Evolutionary conservation across 257 asterid species (phyloP).

Genomic region (Mentha longifolia): DNA sequence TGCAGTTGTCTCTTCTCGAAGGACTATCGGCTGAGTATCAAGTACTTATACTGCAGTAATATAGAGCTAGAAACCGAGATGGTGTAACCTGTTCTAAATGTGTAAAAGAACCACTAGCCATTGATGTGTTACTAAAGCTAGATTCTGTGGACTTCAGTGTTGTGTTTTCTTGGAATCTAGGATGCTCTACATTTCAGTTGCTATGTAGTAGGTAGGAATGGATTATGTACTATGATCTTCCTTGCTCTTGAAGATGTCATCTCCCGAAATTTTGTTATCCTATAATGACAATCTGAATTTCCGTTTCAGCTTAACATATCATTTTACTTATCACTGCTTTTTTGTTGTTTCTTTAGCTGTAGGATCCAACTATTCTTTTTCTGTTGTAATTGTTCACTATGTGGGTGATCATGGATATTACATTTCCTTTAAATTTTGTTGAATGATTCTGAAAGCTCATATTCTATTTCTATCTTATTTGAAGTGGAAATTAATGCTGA

Average conservation of each 20-base stretch:
- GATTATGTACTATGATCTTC: not conserved
- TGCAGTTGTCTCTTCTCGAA: too few relatives aligned
- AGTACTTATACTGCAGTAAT: too few relatives aligned
- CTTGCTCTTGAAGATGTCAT: not conserved
- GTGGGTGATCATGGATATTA: not conserved
- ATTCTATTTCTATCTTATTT: not conserved
- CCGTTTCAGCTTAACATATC: not conserved
- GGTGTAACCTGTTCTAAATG: not conserved
- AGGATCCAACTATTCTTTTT: not conserved
- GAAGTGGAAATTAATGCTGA: not conserved
- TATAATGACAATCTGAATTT: not conserved
- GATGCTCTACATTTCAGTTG: not conserved
- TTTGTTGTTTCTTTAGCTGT: not conserved
- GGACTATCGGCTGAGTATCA: too few relatives aligned
- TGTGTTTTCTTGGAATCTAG: not conserved
- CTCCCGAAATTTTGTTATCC: not conserved
- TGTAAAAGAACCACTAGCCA: not conserved
- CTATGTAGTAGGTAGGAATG: not conserved
- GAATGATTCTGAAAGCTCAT: not conserved
- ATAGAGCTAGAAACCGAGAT: not conserved
- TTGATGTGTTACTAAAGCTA: conserved; percentile 10
- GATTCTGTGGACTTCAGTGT: not conserved
- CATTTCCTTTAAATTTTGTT: not conserved
- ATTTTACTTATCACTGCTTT: not conserved
- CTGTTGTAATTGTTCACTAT: not conserved